phyloP scores from a whole-genome alignment of 352 stramenopile species.

The Globisporangium recalcitrans region DNA sequence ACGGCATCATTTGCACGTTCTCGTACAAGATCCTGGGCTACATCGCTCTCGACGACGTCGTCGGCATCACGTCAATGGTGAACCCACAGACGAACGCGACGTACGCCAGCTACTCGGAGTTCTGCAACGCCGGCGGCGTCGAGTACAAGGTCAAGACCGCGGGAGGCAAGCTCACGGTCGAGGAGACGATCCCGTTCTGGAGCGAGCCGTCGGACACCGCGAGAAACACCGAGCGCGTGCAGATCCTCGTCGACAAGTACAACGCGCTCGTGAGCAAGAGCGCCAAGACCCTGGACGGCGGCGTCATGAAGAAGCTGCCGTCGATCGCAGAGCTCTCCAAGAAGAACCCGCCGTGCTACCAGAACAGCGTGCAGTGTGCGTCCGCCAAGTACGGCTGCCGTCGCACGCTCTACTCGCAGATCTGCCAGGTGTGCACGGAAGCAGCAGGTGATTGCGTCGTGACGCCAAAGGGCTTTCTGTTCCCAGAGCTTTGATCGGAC shows the following conservation, averaged over 20 bases:
- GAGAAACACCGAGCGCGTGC: constrained; percentile 40
- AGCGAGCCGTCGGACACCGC: constrained; percentile 32
- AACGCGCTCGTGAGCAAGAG: constrained; percentile 24
- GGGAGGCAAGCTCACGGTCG: constrained; percentile 21
- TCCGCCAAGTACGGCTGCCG: constrained; percentile 43
- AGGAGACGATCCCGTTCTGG: constrained; percentile 64
- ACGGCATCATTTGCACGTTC: constrained; percentile 60
- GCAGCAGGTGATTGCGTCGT: constrained; percentile 28
- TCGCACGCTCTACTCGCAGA: constrained; percentile 47
- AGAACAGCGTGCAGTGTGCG: constrained; percentile 48
- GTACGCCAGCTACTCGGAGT: constrained; percentile 52
- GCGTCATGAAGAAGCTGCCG: constrained; percentile 43
- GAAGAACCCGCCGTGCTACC: constrained; percentile 53
- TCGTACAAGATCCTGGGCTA: constrained; percentile 59
- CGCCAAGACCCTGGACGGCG: constrained; percentile 28
- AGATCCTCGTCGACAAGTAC: constrained; percentile 48
- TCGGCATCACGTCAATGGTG: constrained; percentile 59
- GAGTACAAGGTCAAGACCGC: constrained; percentile 43
- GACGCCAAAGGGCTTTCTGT: constrained; percentile 15
- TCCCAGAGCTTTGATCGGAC: constrained; percentile 12
- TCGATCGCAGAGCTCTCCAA: constrained; percentile 28
- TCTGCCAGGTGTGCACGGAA: constrained; percentile 48
- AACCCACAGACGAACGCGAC: constrained; percentile 31
- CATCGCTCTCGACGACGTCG: constrained; percentile 56
- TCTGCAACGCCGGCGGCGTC: constrained; percentile 44